Evolutionary conservation across 2,329 filamentous ascomycete genomes (phyloP).

Genomic region (Hypoxylon sp.): DNA sequence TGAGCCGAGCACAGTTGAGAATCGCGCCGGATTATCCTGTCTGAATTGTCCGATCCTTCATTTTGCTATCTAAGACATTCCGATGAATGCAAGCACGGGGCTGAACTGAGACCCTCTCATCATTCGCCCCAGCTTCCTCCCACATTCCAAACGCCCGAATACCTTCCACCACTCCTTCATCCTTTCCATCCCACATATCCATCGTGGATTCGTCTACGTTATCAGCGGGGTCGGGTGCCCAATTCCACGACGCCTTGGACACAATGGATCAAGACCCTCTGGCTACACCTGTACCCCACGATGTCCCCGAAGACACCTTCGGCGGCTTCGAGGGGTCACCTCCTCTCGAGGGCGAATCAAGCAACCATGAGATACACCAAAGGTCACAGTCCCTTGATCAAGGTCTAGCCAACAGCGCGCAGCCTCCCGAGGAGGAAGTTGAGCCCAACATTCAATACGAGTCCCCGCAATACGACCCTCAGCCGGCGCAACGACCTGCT

Average conservation of each 20-base stretch:
- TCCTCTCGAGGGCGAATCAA: constrained; percentile 45
- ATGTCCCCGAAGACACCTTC: constrained; percentile 59
- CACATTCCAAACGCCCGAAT: constrained; percentile 24
- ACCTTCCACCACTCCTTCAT: constrained; percentile 2
- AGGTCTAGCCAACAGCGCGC: constrained; percentile 49
- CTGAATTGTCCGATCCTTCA: constrained; percentile 22
- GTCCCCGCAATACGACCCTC: constrained; percentile 54
- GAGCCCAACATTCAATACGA: constrained; percentile 56
- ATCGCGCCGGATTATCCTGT: constrained; percentile 37
- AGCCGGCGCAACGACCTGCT: constrained; percentile 61
- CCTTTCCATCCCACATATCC: constrained; percentile 17
- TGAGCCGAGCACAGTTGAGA: too few relatives aligned
- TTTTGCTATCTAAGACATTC: constrained; percentile 37
- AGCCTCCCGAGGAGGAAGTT: constrained; percentile 46
- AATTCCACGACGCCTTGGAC: constrained; percentile 62
- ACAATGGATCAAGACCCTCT: constrained; percentile 58
- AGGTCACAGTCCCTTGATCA: constrained; percentile 62
- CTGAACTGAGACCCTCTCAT: constrained; percentile 38
- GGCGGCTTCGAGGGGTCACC: constrained; percentile 59
- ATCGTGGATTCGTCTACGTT: constrained; percentile 62
- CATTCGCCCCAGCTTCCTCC: constrained; percentile 19
- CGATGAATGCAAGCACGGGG: constrained; percentile 33
- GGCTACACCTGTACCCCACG: constrained; percentile 43
- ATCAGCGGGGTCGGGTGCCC: constrained; percentile 59
- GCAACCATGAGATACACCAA: constrained; percentile 50